Evolutionary conservation across 139 green algal species (phyloP).

Genomic region (Tetradesmus lagerheimii): DNA sequence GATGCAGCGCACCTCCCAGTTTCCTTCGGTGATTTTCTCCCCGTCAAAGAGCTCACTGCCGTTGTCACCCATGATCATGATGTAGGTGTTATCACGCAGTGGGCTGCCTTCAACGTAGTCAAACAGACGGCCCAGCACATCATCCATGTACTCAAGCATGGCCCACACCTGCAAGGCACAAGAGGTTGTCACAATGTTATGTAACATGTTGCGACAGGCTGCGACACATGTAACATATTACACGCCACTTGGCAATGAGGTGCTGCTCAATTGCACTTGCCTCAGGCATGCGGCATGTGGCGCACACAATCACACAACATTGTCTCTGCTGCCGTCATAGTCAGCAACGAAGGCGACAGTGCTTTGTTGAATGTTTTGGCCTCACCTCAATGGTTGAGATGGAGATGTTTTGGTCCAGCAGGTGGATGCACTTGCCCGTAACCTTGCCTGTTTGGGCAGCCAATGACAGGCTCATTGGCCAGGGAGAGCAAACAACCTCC

Average conservation of each 20-base stretch:
- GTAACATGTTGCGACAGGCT: not conserved
- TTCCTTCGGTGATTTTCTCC: not conserved
- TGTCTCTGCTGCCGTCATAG: too few relatives aligned
- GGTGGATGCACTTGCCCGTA: too few relatives aligned
- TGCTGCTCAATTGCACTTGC: too few relatives aligned
- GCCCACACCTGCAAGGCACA: slow-evolving; percentile 42
- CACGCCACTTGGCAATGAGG: too few relatives aligned
- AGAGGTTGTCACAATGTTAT: not conserved
- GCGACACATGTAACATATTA: too few relatives aligned
- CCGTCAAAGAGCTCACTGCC: slow-evolving; percentile 38
- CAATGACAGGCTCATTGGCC: too few relatives aligned
- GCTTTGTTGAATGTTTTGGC: too few relatives aligned
- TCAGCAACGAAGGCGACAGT: too few relatives aligned
- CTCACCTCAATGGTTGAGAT: too few relatives aligned
- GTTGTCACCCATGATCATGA: slow-evolving; percentile 54
- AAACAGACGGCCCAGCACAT: slow-evolving; percentile 37
- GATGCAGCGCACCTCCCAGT: not conserved
- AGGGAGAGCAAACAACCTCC: too few relatives aligned
- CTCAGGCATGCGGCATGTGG: not conserved
- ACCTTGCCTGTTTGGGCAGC: too few relatives aligned
- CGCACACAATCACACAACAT: not conserved
- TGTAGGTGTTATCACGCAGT: slow-evolving; percentile 55
- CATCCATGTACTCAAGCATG: slow-evolving; percentile 40
- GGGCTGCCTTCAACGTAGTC: slow-evolving; percentile 38
- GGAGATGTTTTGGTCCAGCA: too few relatives aligned